These are phyloP conservation scores for Pythium phragmiticola DNA, from an alignment of 352 stramenopile genomes.

Conservation along the genomic window DNA sequence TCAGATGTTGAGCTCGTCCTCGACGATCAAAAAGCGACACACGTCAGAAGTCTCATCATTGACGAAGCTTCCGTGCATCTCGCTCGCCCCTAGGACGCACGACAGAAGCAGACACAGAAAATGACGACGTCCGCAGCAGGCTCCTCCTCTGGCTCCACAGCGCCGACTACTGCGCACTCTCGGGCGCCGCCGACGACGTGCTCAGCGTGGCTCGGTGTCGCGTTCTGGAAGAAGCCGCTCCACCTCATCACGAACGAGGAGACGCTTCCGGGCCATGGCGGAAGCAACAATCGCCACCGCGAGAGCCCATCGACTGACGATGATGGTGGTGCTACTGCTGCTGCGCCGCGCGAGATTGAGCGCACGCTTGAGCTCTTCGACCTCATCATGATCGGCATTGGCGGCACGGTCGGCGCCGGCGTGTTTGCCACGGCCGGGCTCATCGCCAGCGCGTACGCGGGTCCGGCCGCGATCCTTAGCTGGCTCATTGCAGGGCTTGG, in stretches of 20 bases:
- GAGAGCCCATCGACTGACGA: slow-evolving; percentile 25
- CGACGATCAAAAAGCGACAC: neutral
- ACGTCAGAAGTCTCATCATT: neutral
- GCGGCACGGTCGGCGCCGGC: slow-evolving; percentile 91
- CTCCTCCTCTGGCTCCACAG: neutral
- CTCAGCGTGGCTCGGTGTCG: slow-evolving; percentile 40
- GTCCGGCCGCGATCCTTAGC: slow-evolving; percentile 78
- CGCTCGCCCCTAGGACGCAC: too few species aligned
- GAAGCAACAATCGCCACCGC: slow-evolving; percentile 8
- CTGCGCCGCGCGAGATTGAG: slow-evolving; percentile 34
- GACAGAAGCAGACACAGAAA: neutral
- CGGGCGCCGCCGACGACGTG: slow-evolving; percentile 13
- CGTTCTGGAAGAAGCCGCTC: slow-evolving; percentile 79
- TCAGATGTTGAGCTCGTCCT: neutral
- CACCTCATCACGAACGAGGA: slow-evolving; percentile 34
- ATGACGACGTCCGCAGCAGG: slow-evolving; percentile 4
- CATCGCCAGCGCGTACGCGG: slow-evolving; percentile 63
- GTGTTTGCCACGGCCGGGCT: slow-evolving; percentile 88
- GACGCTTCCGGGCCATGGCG: slow-evolving; percentile 11
- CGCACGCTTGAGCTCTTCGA: slow-evolving; percentile 88
- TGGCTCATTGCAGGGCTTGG: slow-evolving; percentile 84
- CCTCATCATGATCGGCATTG: slow-evolving; percentile 92
- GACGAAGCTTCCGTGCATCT: neutral
- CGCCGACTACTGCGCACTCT: neutral
- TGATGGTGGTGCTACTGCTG: neutral